phyloP scores from a whole-genome alignment of 345 rosid species.

The Schrenkiella parvula region DNA sequence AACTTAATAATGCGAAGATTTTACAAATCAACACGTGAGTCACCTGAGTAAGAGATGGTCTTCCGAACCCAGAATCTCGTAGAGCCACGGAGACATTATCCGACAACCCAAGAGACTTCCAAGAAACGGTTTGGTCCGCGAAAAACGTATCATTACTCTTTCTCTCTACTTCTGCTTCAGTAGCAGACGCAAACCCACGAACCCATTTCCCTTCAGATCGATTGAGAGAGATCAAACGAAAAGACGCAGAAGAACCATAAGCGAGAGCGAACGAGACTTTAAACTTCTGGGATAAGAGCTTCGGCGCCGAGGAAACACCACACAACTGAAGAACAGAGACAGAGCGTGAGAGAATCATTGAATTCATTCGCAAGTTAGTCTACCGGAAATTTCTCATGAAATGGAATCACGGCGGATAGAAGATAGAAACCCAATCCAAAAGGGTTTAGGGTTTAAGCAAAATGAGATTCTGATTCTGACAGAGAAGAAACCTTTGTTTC shows the following conservation, averaged over 20 bases:
- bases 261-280: constrained; percentile 32
- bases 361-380: background rate
- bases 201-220: constrained; percentile 26
- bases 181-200: constrained; percentile 36
- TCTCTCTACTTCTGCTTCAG: constrained; percentile 30
- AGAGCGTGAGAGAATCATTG: constrained; percentile 48
- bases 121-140: constrained; percentile 62
- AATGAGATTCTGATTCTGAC: constrained; percentile 1
- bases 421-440: constrained; percentile 15
- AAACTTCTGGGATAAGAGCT: constrained; percentile 38
- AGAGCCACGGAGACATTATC: constrained; percentile 60
- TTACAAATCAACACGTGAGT: background rate
- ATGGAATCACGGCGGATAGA: constrained; percentile 10
- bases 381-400: background rate
- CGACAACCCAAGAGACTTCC: constrained; percentile 81
- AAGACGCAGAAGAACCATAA: constrained; percentile 25
- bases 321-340: constrained; percentile 43
- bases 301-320: constrained; percentile 38
- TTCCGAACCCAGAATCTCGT: constrained; percentile 49
- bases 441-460: constrained; percentile 45
- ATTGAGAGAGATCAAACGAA: constrained; percentile 34
- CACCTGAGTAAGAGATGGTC: constrained; percentile 79
- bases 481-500: constrained; percentile 6
- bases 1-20: background rate
- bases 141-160: constrained; percentile 50